Percentiles rank a stretch among this genome's conserved stretches.
Evolutionary conservation across 768 basidiomycete genomes (phyloP).

Genomic region (Cystobasidium tubakii): DNA sequence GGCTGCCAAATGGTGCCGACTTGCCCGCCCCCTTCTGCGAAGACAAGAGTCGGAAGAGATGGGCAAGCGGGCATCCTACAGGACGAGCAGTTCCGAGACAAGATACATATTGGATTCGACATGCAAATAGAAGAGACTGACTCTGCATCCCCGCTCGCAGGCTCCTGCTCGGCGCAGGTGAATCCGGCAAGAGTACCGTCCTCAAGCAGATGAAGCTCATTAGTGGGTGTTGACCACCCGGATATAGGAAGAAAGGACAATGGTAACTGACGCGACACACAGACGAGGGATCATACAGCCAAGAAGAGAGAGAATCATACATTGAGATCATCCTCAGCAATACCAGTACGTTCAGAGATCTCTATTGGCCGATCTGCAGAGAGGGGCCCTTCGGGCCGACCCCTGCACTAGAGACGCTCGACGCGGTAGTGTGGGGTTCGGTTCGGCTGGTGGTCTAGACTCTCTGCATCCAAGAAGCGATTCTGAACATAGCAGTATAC

Average conservation of each 20-base stretch:
- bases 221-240: conserved; percentile 55
- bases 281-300: conserved; percentile 67
- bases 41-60: neutral
- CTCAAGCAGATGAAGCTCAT: conserved; percentile 98
- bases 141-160: neutral
- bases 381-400: neutral
- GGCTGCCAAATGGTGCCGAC: too few species aligned
- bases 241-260: too few species aligned
- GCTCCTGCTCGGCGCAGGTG: conserved; percentile 44
- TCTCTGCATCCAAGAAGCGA: too few species aligned
- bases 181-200: conserved; percentile 57
- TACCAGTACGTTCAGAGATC: conserved; percentile 52
- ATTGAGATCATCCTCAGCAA: conserved; percentile 93
- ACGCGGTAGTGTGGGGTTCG: neutral
- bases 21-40: neutral
- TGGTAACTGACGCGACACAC: too few species aligned
- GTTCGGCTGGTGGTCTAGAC: too few species aligned
- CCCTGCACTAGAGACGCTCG: neutral
- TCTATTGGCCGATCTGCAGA: neutral
- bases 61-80: too few species aligned
- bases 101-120: too few species aligned
- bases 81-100: neutral
- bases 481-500: too few species aligned
- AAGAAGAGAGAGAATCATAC: conserved; percentile 83
- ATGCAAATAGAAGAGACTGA: too few species aligned